phyloP scores from a whole-genome alignment of 371 early-diverging fungal species.

The Lichtheimia ornata region DNA sequence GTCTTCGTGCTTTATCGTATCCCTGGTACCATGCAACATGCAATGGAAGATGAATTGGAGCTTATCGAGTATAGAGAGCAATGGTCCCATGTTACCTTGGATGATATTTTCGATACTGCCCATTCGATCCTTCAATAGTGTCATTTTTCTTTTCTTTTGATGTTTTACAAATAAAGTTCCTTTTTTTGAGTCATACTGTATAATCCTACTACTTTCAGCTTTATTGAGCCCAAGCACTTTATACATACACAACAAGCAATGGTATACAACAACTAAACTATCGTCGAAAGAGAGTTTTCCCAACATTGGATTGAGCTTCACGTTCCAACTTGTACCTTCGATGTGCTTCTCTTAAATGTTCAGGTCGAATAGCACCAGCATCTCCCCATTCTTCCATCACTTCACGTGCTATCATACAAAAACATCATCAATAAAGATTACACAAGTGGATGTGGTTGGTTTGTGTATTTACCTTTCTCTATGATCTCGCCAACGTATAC shows the following conservation, averaged over 20 bases:
- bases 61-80: slow-evolving; percentile 9
- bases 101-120: background rate
- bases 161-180: no score
- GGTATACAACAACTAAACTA: background rate
- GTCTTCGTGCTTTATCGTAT: slow-evolving; percentile 36
- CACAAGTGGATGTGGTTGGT: background rate
- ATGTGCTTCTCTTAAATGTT: slow-evolving; percentile 91
- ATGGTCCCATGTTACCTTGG: background rate
- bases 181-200: no score
- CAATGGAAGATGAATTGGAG: slow-evolving; percentile 38
- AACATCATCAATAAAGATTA: background rate
- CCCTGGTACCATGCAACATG: slow-evolving; percentile 27
- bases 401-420: slow-evolving; percentile 53
- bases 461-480: slow-evolving; percentile 66
- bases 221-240: no score
- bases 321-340: slow-evolving; percentile 65
- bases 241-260: background rate
- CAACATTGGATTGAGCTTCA: background rate
- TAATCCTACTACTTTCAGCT: no score
- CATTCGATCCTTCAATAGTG: background rate
- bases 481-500: slow-evolving; percentile 97
- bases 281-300: slow-evolving; percentile 1
- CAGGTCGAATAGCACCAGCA: slow-evolving; percentile 71
- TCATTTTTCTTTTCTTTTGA: no score
- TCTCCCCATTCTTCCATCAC: slow-evolving; percentile 75